These are phyloP conservation scores for Maudiozyma serrabonitensis DNA, from an alignment of 805 yeast genomes.

Conservation along the genomic window DNA sequence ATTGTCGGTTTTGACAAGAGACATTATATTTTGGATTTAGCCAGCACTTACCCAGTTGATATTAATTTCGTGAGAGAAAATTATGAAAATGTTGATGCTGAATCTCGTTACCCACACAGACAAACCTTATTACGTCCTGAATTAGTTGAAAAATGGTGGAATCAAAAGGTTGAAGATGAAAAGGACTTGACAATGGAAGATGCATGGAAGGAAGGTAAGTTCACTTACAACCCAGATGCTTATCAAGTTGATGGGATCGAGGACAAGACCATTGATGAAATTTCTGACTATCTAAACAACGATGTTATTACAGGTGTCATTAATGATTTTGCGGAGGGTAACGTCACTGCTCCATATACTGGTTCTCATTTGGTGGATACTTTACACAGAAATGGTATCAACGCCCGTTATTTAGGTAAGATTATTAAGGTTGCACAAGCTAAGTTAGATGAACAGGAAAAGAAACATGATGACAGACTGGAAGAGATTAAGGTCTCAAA, in stretches of 20 bases:
- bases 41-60: constrained; percentile 78
- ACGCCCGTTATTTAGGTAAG: constrained; percentile 76
- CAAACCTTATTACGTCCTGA: constrained; percentile 75
- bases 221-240: constrained; percentile 72
- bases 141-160: constrained; percentile 88
- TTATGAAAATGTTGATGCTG: constrained; percentile 32
- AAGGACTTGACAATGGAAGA: constrained; percentile 24
- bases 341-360: constrained; percentile 59
- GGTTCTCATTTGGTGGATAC: constrained; percentile 62
- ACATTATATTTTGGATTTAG: constrained; percentile 73
- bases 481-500: constrained; percentile 20
- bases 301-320: constrained; percentile 53
- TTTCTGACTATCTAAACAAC: constrained; percentile 52
- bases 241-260: constrained; percentile 38
- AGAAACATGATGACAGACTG: constrained; percentile 16
- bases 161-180: constrained; percentile 43
- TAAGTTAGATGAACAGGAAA: constrained; percentile 15
- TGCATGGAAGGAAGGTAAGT: constrained; percentile 34
- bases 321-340: constrained; percentile 36
- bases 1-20: constrained; percentile 78
- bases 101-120: constrained; percentile 64
- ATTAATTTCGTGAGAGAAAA: constrained; percentile 60
- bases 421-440: constrained; percentile 27
- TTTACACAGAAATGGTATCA: constrained; percentile 77
- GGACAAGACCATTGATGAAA: constrained; percentile 47